Conservation (phyloP, 495 filamentous ascomycete genomes). For the Sordaria brevicollis region DNA sequence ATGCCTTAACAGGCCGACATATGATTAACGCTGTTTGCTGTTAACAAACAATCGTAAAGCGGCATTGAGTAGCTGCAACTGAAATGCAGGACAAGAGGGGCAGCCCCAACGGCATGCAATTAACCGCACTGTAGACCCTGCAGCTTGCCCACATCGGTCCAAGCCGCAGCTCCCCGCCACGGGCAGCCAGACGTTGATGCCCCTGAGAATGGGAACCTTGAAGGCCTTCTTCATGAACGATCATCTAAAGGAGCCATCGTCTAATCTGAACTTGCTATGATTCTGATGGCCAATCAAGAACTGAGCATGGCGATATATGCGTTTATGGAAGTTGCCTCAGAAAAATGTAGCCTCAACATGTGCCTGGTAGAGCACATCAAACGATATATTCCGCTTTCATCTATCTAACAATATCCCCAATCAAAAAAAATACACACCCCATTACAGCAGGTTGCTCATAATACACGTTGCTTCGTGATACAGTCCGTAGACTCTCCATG, state of each 20-base stretch:
- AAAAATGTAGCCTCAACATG: background rate
- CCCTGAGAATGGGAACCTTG: background rate
- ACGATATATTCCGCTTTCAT: background rate
- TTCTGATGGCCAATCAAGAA: too few species aligned
- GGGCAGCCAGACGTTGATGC: background rate
- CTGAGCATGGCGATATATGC: background rate
- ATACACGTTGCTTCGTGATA: background rate
- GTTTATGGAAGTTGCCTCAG: background rate
- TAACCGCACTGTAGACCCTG: background rate
- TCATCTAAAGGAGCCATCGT: too few species aligned
- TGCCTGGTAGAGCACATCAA: background rate
- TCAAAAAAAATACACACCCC: background rate
- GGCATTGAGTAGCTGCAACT: background rate
- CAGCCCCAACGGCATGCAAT: background rate
- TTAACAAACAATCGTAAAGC: background rate
- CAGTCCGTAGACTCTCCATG: background rate
- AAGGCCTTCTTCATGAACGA: too few species aligned
- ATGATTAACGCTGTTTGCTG: background rate
- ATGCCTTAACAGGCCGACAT: background rate
- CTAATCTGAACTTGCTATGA: background rate
- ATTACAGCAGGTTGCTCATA: background rate
- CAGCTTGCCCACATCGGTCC: background rate
- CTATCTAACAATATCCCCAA: background rate
- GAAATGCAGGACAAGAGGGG: background rate
- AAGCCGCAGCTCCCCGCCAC: background rate